Evolutionary conservation across 306 rosid species (phyloP).

Genomic region (Arachis hypogaea): DNA sequence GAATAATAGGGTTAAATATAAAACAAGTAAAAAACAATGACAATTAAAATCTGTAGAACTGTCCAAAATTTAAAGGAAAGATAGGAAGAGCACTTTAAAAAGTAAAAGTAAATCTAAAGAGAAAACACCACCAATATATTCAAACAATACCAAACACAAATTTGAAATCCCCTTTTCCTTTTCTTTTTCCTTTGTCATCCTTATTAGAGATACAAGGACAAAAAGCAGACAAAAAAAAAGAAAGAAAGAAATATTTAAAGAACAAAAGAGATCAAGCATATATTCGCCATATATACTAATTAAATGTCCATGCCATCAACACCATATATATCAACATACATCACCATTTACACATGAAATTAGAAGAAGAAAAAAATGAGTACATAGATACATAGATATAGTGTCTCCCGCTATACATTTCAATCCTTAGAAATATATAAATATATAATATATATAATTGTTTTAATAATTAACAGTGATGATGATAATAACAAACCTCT

Average conservation of each 20-base stretch:
- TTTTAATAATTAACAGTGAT: conserved; percentile 2
- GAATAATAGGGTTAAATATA: background rate
- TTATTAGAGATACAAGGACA: background rate
- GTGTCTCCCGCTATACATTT: conserved; percentile 61
- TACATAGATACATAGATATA: conserved; percentile 32
- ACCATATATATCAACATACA: background rate
- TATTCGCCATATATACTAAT: background rate
- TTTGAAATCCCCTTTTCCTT: background rate
- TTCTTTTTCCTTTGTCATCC: background rate
- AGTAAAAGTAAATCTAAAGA: background rate
- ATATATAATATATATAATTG: no score
- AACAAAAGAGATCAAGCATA: background rate
- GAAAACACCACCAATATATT: background rate
- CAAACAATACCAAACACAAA: background rate
- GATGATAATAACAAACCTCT: conserved; percentile 50
- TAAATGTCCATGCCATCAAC: conserved; percentile 6
- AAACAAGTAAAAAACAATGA: no score
- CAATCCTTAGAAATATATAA: conserved; percentile 10
- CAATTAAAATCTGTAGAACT: background rate
- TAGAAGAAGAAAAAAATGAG: conserved; percentile 33
- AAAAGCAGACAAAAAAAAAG: background rate
- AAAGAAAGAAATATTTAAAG: no score
- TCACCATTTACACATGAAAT: conserved; percentile 35
- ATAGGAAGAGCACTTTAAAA: background rate
- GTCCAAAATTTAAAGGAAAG: conserved; percentile 13